phyloP scores from a whole-genome alignment of 257 asterid genomes.

The Solanum acaule region DNA sequence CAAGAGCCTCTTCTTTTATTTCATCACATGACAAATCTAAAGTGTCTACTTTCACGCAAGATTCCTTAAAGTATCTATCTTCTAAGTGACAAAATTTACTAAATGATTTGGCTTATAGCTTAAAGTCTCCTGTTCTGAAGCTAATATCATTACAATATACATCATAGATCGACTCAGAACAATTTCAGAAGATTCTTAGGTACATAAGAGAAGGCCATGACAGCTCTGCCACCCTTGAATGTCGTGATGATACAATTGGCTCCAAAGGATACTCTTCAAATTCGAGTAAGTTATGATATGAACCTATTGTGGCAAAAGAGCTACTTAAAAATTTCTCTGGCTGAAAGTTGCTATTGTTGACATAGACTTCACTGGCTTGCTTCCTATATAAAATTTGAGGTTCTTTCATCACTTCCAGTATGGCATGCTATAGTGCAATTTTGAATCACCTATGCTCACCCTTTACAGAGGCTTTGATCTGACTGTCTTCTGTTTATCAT shows the following conservation, averaged over 20 bases:
- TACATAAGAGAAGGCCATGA: conserved; percentile 56
- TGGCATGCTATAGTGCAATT: too few species aligned
- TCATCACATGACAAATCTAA: not conserved
- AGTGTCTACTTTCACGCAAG: not conserved
- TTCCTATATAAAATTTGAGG: too few species aligned
- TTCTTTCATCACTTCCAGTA: too few species aligned
- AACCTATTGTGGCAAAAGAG: too few species aligned
- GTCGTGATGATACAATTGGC: conserved; percentile 58
- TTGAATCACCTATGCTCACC: too few species aligned
- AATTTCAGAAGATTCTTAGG: conserved; percentile 54
- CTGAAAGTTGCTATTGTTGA: too few species aligned
- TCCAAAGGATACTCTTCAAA: conserved; percentile 41
- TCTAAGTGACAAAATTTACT: not conserved
- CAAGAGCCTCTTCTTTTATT: not conserved
- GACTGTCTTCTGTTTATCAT: too few species aligned
- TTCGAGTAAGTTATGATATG: too few species aligned
- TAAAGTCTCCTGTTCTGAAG: not conserved
- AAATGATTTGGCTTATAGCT: not conserved
- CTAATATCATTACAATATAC: not conserved
- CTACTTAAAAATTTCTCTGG: too few species aligned
- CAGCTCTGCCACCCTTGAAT: conserved; percentile 49
- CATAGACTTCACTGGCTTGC: too few species aligned
- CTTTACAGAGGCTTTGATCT: too few species aligned
- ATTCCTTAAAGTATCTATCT: not conserved
- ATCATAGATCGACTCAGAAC: conserved; percentile 47